Conservation (phyloP, 2,329 filamentous ascomycete species). For the Cladosporium sp. region DNA sequence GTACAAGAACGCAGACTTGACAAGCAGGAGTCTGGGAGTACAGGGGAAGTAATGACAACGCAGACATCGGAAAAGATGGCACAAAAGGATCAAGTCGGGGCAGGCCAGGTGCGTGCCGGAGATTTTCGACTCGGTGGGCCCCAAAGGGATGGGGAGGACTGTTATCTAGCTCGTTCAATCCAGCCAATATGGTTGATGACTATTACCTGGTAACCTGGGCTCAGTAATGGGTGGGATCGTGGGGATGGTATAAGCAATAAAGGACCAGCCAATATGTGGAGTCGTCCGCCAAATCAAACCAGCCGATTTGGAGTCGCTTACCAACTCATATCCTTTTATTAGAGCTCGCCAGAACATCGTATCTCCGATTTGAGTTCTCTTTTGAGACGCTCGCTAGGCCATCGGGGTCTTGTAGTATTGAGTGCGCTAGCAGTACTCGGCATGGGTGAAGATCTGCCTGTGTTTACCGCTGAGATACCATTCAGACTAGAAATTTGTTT, state of each 20-base stretch:
- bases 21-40: not conserved
- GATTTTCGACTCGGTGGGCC: not conserved
- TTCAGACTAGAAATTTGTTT: not conserved
- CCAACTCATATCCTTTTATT: not conserved
- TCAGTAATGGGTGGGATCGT: not conserved
- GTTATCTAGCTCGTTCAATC: not conserved
- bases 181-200: not conserved
- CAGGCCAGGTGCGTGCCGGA: not conserved
- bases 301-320: no score
- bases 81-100: not conserved
- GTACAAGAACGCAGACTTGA: not conserved
- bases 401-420: not conserved
- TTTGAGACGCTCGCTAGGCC: not conserved
- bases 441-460: not conserved
- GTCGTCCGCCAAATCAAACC: not conserved
- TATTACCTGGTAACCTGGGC: not conserved
- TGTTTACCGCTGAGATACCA: not conserved
- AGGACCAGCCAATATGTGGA: not conserved
- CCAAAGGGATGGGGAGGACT: not conserved
- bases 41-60: not conserved
- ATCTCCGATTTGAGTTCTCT: not conserved
- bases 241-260: not conserved
- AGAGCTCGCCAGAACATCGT: not conserved
- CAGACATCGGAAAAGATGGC: not conserved
- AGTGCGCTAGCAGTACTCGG: not conserved